Conservation (phyloP, 2,329 filamentous ascomycete species). For the Tolypocladium tundrense region DNA sequence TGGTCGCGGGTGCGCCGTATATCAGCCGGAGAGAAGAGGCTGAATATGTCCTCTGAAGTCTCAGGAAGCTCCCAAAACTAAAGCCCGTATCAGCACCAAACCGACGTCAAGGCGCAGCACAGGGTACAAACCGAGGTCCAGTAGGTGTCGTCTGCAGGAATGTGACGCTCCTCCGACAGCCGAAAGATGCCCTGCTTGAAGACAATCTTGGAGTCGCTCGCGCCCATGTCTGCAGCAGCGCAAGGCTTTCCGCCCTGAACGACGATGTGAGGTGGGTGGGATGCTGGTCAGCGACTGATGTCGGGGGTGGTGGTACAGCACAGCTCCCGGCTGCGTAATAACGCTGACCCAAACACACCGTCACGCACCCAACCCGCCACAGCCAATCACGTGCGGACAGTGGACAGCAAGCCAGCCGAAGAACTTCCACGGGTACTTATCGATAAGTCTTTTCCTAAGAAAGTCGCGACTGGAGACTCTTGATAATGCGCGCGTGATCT, state of each 20-base stretch:
- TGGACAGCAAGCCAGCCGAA: background rate
- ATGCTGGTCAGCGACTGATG: slow-evolving; percentile 3
- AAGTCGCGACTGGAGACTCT: background rate
- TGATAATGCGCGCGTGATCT: background rate
- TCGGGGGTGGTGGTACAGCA: background rate
- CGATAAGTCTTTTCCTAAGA: background rate
- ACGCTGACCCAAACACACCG: background rate
- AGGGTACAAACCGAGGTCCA: slow-evolving; percentile 72
- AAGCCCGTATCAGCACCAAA: slow-evolving; percentile 3
- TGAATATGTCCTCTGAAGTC: slow-evolving; percentile 92
- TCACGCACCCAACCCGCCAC: background rate
- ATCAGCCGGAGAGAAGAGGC: slow-evolving; percentile 80
- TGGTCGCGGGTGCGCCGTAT: slow-evolving; percentile 81
- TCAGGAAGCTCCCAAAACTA: slow-evolving; percentile 98
- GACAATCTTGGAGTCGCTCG: slow-evolving; percentile 95
- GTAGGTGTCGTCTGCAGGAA: slow-evolving; percentile 79
- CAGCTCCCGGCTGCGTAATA: background rate
- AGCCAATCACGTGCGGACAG: slow-evolving; percentile 7
- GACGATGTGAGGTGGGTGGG: slow-evolving; percentile 5
- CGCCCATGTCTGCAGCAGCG: slow-evolving; percentile 59
- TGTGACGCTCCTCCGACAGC: slow-evolving; percentile 82
- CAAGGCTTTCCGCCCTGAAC: slow-evolving; percentile 10
- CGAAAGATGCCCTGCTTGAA: slow-evolving; percentile 98
- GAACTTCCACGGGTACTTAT: slow-evolving; percentile 5
- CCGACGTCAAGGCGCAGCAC: background rate